These are phyloP conservation scores for Leishmania amazonensis DNA, from an alignment of 208 protist genomes.

Conservation along the genomic window DNA sequence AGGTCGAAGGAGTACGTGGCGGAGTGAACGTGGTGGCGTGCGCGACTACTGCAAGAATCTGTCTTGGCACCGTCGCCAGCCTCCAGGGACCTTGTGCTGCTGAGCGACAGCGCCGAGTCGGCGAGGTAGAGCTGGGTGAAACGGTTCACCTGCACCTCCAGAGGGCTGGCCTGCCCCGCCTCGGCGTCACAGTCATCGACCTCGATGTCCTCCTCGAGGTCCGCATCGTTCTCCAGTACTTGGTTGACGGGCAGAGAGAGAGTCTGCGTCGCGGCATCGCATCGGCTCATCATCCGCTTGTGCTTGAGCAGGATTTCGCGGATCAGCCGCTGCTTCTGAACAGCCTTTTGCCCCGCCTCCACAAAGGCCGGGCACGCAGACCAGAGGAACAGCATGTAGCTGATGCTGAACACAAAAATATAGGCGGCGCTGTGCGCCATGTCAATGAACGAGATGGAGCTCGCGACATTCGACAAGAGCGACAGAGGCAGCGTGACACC, in stretches of 20 bases:
- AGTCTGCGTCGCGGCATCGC: slow-evolving; percentile 75
- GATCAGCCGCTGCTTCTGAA: slow-evolving; percentile 50
- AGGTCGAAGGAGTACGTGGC: background rate
- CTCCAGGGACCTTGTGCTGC: background rate
- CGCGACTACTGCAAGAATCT: background rate
- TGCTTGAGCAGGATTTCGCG: slow-evolving; percentile 61
- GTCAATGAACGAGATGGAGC: slow-evolving; percentile 62
- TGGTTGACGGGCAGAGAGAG: slow-evolving; percentile 13
- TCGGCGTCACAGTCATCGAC: background rate
- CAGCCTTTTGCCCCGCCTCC: slow-evolving; percentile 50
- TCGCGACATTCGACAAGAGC: slow-evolving; percentile 61
- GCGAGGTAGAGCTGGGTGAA: background rate
- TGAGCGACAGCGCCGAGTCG: background rate
- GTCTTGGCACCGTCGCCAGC: background rate
- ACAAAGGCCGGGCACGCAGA: slow-evolving; percentile 58
- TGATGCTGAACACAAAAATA: slow-evolving; percentile 80
- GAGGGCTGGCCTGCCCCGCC: too few relatives aligned
- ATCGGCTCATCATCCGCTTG: slow-evolving; percentile 32
- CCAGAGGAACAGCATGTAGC: slow-evolving; percentile 58
- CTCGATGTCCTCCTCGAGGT: background rate
- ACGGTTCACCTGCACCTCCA: slow-evolving; percentile 3
- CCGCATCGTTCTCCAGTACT: background rate
- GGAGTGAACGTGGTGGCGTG: background rate
- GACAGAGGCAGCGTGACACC: slow-evolving; percentile 79
- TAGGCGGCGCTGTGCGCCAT: slow-evolving; percentile 54